A percentile compares a stretch with the other conserved stretches of the same genome.
Evolutionary conservation across 164 flowering plant species (phyloP).

Genomic region (Paratinospora sagittata): DNA sequence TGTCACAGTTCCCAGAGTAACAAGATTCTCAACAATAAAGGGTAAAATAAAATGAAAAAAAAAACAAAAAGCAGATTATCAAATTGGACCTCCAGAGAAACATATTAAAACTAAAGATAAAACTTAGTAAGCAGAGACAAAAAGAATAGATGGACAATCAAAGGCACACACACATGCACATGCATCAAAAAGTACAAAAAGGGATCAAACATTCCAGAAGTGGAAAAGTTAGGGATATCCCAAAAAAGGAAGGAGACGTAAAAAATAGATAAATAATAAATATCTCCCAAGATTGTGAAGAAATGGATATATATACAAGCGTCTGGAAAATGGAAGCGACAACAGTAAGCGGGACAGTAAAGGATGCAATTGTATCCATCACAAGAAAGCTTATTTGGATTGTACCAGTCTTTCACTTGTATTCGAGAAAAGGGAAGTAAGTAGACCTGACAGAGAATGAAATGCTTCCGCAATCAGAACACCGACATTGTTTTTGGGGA

Average conservation of each 20-base stretch:
- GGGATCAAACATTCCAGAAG: too few species aligned
- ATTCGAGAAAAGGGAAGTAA: constrained; percentile 16
- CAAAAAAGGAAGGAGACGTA: too few species aligned
- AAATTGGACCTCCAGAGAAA: background rate
- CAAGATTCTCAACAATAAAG: background rate
- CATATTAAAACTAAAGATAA: background rate
- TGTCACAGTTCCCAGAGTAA: background rate
- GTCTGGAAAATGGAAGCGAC: background rate
- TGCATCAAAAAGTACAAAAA: too few species aligned
- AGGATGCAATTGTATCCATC: background rate
- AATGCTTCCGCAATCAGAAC: constrained; percentile 44
- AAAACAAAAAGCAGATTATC: background rate
- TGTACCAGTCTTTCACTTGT: background rate
- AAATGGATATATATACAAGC: background rate
- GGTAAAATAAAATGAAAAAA: background rate
- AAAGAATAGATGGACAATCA: background rate
- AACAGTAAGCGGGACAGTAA: background rate
- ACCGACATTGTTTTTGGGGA: constrained; percentile 86
- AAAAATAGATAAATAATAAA: too few species aligned
- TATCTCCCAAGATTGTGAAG: background rate
- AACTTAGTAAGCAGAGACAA: background rate
- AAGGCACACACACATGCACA: too few species aligned
- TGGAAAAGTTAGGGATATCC: too few species aligned
- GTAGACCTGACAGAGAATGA: constrained; percentile 49
- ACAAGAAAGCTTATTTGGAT: background rate